phyloP scores from a whole-genome alignment of 768 basidiomycete species.

The Pulveroboletus frians region DNA sequence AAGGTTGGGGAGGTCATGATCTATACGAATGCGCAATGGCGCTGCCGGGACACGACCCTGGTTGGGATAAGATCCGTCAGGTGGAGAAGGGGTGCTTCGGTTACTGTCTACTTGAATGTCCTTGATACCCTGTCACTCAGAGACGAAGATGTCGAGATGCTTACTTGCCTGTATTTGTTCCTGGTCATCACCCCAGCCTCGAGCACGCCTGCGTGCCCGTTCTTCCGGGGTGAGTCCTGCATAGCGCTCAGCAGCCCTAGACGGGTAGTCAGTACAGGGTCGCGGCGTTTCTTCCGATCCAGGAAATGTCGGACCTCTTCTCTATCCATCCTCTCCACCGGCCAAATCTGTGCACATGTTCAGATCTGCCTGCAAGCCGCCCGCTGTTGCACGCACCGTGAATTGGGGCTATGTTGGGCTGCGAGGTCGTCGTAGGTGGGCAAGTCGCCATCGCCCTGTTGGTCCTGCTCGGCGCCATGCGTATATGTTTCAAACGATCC shows the following conservation, averaged over 20 bases:
- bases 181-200: constrained; percentile 64
- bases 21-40: constrained; percentile 44
- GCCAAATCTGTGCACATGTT: constrained; percentile 56
- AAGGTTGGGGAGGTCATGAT: constrained; percentile 28
- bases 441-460: constrained; percentile 47
- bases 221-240: constrained; percentile 58
- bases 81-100: not conserved
- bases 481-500: constrained; percentile 25
- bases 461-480: constrained; percentile 38
- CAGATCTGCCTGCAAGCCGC: not conserved
- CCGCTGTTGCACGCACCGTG: constrained; percentile 47
- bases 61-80: constrained; percentile 7
- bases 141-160: not conserved
- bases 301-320: constrained; percentile 52
- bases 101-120: constrained; percentile 10
- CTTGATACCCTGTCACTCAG: constrained; percentile 12
- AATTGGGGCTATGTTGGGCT: constrained; percentile 72
- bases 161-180: constrained; percentile 14
- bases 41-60: constrained; percentile 9
- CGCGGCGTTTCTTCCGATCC: not conserved
- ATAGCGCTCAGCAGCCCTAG: constrained; percentile 82
- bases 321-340: constrained; percentile 87
- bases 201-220: constrained; percentile 47
- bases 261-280: constrained; percentile 1
- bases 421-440: constrained; percentile 82